A percentile compares a stretch with the other conserved stretches of the same genome.
phyloP scores from a whole-genome alignment of 2,329 filamentous ascomycete species.

The Aspergillus sp. region DNA sequence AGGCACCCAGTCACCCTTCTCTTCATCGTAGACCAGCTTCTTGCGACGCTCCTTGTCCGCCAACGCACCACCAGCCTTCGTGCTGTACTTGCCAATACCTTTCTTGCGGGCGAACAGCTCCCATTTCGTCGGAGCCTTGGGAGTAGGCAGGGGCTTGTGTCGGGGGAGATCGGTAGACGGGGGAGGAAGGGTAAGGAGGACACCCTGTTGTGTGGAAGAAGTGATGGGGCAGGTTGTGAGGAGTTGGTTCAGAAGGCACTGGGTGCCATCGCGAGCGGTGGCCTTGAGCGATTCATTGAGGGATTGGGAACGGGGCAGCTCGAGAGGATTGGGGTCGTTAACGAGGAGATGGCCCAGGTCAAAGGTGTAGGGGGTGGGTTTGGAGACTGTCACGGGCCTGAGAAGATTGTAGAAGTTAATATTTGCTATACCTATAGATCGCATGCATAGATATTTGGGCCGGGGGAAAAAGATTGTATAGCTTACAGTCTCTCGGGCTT shows the following conservation, averaged over 20 bases:
- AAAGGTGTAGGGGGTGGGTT: constrained; percentile 87
- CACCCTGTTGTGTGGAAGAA: constrained; percentile 59
- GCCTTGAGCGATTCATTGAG: constrained; percentile 66
- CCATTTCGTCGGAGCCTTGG: constrained; percentile 87
- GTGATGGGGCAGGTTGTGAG: constrained; percentile 79
- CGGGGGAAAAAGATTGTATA: background rate
- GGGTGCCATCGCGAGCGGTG: constrained; percentile 81
- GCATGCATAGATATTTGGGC: no score
- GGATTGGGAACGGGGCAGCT: constrained; percentile 44
- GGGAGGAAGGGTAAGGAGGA: constrained; percentile 73
- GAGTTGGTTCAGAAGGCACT: constrained; percentile 90
- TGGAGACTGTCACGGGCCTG: constrained; percentile 62
- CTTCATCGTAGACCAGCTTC: constrained; percentile 81
- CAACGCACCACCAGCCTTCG: constrained; percentile 46
- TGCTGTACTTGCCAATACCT: constrained; percentile 82
- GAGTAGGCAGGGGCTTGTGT: constrained; percentile 82
- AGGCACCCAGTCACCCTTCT: constrained; percentile 79
- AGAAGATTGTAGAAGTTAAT: no score
- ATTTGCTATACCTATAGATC: no score
- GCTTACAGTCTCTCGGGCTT: constrained; percentile 38
- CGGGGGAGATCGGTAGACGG: constrained; percentile 70
- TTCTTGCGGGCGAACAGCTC: constrained; percentile 94
- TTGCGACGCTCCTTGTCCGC: constrained; percentile 61
- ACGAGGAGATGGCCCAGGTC: constrained; percentile 83
- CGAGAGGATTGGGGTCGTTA: constrained; percentile 80